These are phyloP conservation scores for Eimeria tenella DNA, from an alignment of 169 alveolate species.

Conservation along the genomic window DNA sequence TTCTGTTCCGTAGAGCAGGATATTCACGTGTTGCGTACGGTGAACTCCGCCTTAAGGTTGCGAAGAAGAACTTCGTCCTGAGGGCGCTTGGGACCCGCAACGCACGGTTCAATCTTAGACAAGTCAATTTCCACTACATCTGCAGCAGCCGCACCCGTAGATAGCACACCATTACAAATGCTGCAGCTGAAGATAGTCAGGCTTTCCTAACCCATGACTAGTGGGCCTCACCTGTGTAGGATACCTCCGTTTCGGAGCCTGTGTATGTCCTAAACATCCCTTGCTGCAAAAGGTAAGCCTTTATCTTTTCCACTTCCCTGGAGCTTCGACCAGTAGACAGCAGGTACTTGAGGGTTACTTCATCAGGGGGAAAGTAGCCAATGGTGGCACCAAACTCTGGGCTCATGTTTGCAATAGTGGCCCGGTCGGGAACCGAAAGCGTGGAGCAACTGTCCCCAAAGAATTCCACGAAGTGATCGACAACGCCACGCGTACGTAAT, in stretches of 20 bases:
- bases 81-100: conserved; percentile 98
- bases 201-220: background rate
- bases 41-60: conserved; percentile 92
- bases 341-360: conserved; percentile 92
- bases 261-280: conserved; percentile 88
- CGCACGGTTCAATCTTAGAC: conserved; percentile 93
- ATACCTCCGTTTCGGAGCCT: conserved; percentile 81
- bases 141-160: conserved; percentile 80
- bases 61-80: conserved; percentile 95
- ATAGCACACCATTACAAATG: background rate
- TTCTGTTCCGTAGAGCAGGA: too few relatives aligned
- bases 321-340: conserved; percentile 93
- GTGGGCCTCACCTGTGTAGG: conserved; percentile 74
- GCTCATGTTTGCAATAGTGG: conserved; percentile 98
- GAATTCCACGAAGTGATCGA: conserved; percentile 97
- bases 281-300: conserved; percentile 89
- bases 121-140: conserved; percentile 92
- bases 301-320: conserved; percentile 90
- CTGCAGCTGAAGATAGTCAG: background rate
- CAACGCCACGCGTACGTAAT: conserved; percentile 96
- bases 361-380: conserved; percentile 97
- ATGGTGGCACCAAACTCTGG: conserved; percentile 99
- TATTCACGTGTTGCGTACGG: conserved; percentile 1
- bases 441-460: conserved; percentile 94
- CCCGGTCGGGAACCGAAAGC: conserved; percentile 95